phyloP scores from a whole-genome alignment of 805 yeast genomes.

The Metschnikowia picachoensis region DNA sequence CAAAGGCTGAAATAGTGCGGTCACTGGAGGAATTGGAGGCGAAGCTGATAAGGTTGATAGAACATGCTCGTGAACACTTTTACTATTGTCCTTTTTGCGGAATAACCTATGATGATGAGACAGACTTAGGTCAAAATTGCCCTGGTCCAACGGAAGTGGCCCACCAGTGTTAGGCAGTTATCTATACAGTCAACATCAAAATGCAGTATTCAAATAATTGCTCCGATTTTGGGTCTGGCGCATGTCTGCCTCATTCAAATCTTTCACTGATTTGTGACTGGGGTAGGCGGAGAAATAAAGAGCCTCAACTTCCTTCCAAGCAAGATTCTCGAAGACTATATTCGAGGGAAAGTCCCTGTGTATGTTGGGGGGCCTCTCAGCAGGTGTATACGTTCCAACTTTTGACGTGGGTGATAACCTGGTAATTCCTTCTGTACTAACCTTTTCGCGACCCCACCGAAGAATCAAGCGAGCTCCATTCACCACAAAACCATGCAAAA shows the following conservation, averaged over 20 bases:
- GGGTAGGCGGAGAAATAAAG: constrained; percentile 17
- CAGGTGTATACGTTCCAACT: constrained; percentile 12
- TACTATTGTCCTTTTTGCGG: constrained; percentile 17
- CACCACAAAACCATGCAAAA: constrained; percentile 27
- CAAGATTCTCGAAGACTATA: constrained; percentile 20
- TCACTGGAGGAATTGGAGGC: not conserved
- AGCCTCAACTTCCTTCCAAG: constrained; percentile 8
- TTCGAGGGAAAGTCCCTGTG: constrained; percentile 18
- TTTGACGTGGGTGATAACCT: constrained; percentile 9
- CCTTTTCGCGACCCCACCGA: constrained; percentile 30
- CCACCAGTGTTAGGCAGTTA: constrained; percentile 1
- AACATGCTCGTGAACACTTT: constrained; percentile 6
- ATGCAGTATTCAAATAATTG: constrained; percentile 10
- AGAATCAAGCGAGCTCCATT: constrained; percentile 28
- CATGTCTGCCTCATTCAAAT: constrained; percentile 18
- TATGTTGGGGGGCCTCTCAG: constrained; percentile 18
- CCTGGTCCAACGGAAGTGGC: constrained; percentile 11
- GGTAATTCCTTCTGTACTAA: constrained; percentile 3
- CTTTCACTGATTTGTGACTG: constrained; percentile 15
- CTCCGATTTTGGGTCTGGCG: not conserved
- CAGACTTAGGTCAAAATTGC: constrained; percentile 12
- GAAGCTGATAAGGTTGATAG: constrained; percentile 3
- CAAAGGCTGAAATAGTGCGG: too few species aligned
- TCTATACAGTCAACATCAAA: not conserved
- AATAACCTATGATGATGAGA: constrained; percentile 5